Evolutionary conservation across 1,139 yeast species (phyloP).

Genomic region (Protomyces inundatus): DNA sequence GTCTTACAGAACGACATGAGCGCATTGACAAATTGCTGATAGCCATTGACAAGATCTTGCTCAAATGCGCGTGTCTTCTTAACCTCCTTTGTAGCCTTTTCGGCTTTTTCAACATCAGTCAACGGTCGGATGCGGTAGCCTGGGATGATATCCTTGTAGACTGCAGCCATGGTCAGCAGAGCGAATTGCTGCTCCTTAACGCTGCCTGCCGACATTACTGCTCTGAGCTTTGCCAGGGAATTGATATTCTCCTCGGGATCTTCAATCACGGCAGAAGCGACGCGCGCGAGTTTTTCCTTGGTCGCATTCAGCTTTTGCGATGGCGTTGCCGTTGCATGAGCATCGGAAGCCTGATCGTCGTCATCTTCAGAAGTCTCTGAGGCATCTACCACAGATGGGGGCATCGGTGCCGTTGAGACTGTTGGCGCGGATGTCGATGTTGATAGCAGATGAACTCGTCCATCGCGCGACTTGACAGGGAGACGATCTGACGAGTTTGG

Average conservation of each 20-base stretch:
- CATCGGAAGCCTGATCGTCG: background rate
- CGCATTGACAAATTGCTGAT: conserved; percentile 60
- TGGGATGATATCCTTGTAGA: conserved; percentile 80
- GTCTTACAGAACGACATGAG: conserved; percentile 37
- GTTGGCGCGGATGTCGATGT: background rate
- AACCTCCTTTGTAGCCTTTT: conserved; percentile 77
- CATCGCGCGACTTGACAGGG: conserved; percentile 15
- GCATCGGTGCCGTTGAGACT: too few relatives aligned
- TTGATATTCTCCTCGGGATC: conserved; percentile 83
- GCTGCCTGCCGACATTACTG: conserved; percentile 37
- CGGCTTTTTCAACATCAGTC: conserved; percentile 67
- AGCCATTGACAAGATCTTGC: conserved; percentile 64
- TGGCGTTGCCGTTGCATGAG: conserved; percentile 33
- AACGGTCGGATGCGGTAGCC: conserved; percentile 73
- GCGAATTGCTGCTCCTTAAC: conserved; percentile 70
- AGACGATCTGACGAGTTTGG: background rate
- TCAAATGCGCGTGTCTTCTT: conserved; percentile 72
- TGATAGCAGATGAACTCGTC: background rate
- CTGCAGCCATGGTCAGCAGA: conserved; percentile 71
- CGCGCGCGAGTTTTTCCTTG: conserved; percentile 77
- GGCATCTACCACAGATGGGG: too few relatives aligned
- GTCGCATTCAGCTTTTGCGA: conserved; percentile 52
- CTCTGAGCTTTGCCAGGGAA: conserved; percentile 62
- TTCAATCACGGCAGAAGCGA: conserved; percentile 73
- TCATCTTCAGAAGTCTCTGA: background rate